These are phyloP conservation scores for Chalciporus pseudorubinellus DNA, from an alignment of 768 basidiomycete species.

Conservation along the genomic window DNA sequence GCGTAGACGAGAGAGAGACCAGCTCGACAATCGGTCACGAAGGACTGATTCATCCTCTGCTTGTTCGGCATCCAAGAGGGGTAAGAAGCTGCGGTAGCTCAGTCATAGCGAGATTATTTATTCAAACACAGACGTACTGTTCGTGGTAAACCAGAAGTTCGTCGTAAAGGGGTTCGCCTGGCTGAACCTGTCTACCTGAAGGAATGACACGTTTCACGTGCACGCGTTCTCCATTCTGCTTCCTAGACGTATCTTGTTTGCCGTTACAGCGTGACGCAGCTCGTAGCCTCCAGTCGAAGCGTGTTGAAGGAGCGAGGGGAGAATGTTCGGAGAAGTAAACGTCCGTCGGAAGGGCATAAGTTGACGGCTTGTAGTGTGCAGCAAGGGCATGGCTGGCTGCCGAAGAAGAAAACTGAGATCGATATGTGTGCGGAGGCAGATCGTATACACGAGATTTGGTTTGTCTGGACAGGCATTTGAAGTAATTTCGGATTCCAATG, in stretches of 20 bases:
- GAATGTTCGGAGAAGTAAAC: constrained; percentile 30
- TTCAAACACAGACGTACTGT: constrained; percentile 38
- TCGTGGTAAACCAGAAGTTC: constrained; percentile 54
- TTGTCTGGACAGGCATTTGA: constrained; percentile 17
- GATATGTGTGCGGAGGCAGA: background rate
- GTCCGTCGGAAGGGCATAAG: constrained; percentile 25
- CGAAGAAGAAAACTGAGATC: constrained; percentile 19
- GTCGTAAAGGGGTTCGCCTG: constrained; percentile 44
- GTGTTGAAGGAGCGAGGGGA: constrained; percentile 23
- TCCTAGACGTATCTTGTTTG: constrained; percentile 13
- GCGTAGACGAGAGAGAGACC: constrained; percentile 58
- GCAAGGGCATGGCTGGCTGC: constrained; percentile 1
- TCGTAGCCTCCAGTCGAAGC: constrained; percentile 64
- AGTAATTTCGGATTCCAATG: constrained; percentile 33
- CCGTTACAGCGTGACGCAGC: constrained; percentile 43
- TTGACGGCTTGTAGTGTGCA: constrained; percentile 13
- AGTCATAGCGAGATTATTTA: background rate
- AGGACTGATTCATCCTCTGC: constrained; percentile 58
- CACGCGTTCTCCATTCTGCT: constrained; percentile 14
- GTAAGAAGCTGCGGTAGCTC: constrained; percentile 41
- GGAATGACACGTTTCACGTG: constrained; percentile 41
- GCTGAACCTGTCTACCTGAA: constrained; percentile 30
- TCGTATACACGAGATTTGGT: background rate
- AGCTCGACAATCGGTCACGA: constrained; percentile 61
- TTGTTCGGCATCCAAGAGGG: constrained; percentile 56